Base-by-base conservation (phyloP, 306 rosid species). In the Castanopsis chinensis region DNA sequence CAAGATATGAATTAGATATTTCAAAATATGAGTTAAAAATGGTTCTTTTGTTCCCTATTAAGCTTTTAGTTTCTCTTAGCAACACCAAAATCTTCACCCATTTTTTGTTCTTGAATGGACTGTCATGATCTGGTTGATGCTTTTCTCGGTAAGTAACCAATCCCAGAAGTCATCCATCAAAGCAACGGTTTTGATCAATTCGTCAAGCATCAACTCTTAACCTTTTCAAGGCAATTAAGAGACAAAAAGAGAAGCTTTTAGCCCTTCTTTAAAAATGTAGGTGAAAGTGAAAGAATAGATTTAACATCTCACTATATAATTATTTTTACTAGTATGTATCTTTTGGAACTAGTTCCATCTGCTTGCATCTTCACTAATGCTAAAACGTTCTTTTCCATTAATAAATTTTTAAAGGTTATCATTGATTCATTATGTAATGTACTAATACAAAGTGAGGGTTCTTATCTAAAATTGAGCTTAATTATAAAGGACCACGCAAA, bases 31-130 rank as follows among this genome's bases (percentile, higher is more conserved):
- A 73, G 80, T 77, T 55, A 73, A 60, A 49, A 56, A 73, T 35
- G 78, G 73, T 4, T 54, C 68, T 25, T 77, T 76, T 77, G 84
- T 72, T 67, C 56, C 25, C 80, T 27, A 60, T 73, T 65, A 49
- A 53, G 69, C 28, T 71, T 25, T 73, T 57, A 37, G 23, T 27
- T 25, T 17, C 43, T 21, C 21, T 67, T 67, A 18, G 58, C 30
- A 54, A 79, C 85, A 73, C 77, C 78, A 85, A 85, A 85, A 77
- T 61, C 80, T 78, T 78, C 85, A 61, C 78, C 88, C 59, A 35
- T 41, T 57, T 68, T 84, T 77, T 69, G 77, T 77, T 73, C 72
- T 72, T 65, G 76, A 76, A 80, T 84, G 71, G 78, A 80, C 69
- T 52, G 85, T 87, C 88, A 80, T 65, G 83, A 75, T 75, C 79